phyloP scores from a whole-genome alignment of 768 basidiomycete genomes.

The Clathrus columnatus region DNA sequence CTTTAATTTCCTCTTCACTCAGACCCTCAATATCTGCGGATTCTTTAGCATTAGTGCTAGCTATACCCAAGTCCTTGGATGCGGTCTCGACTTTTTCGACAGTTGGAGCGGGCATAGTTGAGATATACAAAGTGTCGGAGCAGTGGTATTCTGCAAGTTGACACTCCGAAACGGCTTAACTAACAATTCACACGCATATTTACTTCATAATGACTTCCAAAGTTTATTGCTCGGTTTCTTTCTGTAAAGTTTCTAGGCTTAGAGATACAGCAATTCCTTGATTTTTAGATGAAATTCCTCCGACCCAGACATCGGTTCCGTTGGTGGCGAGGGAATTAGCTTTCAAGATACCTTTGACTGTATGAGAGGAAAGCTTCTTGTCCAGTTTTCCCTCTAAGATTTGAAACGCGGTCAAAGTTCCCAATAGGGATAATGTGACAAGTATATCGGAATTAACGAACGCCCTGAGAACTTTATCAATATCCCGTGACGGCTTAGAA shows the following conservation, averaged over 20 bases:
- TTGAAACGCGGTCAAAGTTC: constrained; percentile 42
- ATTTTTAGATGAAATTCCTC: constrained; percentile 49
- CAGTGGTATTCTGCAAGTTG: not conserved
- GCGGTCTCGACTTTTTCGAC: not conserved
- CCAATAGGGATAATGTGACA: constrained; percentile 53
- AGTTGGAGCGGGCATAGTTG: not conserved
- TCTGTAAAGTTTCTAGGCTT: not conserved
- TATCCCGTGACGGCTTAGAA: constrained; percentile 5
- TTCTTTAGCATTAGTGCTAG: not conserved
- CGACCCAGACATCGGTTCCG: constrained; percentile 44
- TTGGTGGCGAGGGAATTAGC: constrained; percentile 54
- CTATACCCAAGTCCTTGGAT: not conserved
- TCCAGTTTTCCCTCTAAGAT: constrained; percentile 32
- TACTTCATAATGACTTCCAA: too few relatives aligned
- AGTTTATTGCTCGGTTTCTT: not conserved
- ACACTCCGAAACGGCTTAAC: not conserved
- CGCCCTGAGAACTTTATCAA: constrained; percentile 26
- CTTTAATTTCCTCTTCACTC: not conserved
- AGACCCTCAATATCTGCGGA: not conserved
- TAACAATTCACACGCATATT: not conserved
- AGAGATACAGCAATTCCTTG: constrained; percentile 45
- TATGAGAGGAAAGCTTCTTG: constrained; percentile 37
- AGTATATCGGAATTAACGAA: constrained; percentile 41
- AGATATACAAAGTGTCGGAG: not conserved
- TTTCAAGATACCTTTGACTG: constrained; percentile 41